Evolutionary conservation across 176 grass and related monocot genomes (phyloP).

Genomic region (Carex myosuroides): DNA sequence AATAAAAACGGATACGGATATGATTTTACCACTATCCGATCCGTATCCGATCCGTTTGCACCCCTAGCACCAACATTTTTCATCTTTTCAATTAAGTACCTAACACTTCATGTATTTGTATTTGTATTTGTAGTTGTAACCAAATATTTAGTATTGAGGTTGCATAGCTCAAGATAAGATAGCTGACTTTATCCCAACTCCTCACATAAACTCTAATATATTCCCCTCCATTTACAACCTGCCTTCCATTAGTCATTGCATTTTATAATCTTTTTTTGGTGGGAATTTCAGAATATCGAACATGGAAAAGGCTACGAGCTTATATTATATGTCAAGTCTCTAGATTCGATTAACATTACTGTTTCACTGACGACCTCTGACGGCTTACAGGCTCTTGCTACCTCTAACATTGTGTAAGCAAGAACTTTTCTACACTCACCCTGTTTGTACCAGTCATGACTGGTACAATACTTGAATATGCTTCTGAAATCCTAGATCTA

Average conservation of each 20-base stretch:
- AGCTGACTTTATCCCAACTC: not conserved
- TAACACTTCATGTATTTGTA: not conserved
- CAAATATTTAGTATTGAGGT: not conserved
- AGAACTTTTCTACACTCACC: not conserved
- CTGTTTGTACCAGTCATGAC: constrained; percentile 15
- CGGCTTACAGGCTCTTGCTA: constrained; percentile 45
- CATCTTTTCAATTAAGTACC: not conserved
- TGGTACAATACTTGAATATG: not conserved
- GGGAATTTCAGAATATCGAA: constrained; percentile 65
- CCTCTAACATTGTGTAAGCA: constrained; percentile 59
- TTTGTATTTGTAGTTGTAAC: not conserved
- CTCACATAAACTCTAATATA: not conserved
- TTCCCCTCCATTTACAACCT: not conserved
- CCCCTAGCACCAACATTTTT: not conserved
- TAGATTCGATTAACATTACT: constrained; percentile 40
- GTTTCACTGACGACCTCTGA: constrained; percentile 72
- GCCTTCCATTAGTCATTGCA: not conserved
- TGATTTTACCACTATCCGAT: too few species aligned
- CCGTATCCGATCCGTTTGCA: too few species aligned
- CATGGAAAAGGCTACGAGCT: constrained; percentile 55
- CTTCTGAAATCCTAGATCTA: not conserved
- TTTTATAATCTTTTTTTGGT: constrained; percentile 8
- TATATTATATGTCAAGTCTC: constrained; percentile 57
- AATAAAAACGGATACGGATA: too few species aligned
- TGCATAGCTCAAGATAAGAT: constrained; percentile 8